Conservation (phyloP, 2,329 filamentous ascomycete species). For the Onygenales sp. region DNA sequence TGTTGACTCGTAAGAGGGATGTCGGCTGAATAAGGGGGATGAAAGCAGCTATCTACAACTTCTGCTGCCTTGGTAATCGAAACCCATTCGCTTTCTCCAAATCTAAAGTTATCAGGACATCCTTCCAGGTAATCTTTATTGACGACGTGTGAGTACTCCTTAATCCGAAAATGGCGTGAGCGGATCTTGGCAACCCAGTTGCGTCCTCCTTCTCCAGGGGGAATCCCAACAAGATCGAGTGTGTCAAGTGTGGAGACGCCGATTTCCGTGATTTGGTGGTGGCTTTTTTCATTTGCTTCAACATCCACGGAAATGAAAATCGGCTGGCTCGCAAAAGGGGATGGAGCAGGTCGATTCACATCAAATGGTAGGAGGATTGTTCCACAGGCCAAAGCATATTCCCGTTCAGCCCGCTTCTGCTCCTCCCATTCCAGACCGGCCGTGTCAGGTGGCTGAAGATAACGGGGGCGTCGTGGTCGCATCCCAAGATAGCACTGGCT, state of each 20-base stretch:
- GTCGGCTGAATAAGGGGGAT: conserved; percentile 42
- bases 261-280: conserved; percentile 67
- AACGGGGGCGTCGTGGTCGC: conserved; percentile 28
- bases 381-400: conserved; percentile 17
- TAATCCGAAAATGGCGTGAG: conserved; percentile 66
- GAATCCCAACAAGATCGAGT: conserved; percentile 40
- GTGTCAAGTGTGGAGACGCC: conserved; percentile 78
- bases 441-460: conserved; percentile 7
- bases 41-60: conserved; percentile 46
- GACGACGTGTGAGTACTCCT: conserved; percentile 54
- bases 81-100: conserved; percentile 49
- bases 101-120: conserved; percentile 70
- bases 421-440: conserved; percentile 17
- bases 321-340: conserved; percentile 43
- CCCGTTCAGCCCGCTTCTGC: conserved; percentile 14
- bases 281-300: conserved; percentile 65
- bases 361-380: conserved; percentile 30
- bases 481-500: conserved; percentile 64
- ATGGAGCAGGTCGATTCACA: conserved; percentile 36
- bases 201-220: conserved; percentile 52
- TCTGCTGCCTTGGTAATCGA: conserved; percentile 34
- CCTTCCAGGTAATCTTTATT: conserved; percentile 64
- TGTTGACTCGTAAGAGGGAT: neutral
- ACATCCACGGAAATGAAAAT: conserved; percentile 74
- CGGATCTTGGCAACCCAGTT: conserved; percentile 61